Percentiles rank a stretch among this genome's conserved stretches.
Evolutionary conservation across 192 early-diverging fungal genomes (phyloP).

Genomic region (Entomortierella beljakovae): DNA sequence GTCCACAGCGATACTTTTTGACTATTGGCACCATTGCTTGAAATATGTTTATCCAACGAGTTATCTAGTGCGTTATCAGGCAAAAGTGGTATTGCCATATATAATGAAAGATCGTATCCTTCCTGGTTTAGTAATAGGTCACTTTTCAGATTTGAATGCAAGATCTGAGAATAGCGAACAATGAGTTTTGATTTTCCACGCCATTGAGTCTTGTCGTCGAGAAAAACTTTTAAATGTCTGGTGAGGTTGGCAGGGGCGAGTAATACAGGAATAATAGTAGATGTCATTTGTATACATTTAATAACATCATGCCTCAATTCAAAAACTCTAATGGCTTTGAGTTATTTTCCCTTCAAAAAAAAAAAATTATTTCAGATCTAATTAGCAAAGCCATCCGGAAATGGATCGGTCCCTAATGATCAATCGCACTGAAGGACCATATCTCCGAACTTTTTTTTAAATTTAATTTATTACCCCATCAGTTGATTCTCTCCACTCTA

Average conservation of each 20-base stretch:
- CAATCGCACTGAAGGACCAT: too few species aligned
- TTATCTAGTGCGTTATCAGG: neutral
- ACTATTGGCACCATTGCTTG: neutral
- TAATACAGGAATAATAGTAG: constrained; percentile 22
- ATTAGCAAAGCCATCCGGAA: constrained; percentile 25
- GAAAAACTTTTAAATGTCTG: constrained; percentile 34
- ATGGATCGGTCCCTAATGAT: constrained; percentile 6
- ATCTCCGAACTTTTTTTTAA: neutral
- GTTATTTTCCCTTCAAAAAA: neutral
- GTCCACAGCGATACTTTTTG: constrained; percentile 13
- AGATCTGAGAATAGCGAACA: constrained; percentile 19
- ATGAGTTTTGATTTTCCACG: constrained; percentile 48
- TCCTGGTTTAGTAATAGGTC: neutral
- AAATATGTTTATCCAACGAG: neutral
- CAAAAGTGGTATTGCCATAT: constrained; percentile 40
- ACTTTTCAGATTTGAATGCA: neutral
- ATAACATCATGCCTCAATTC: too few species aligned
- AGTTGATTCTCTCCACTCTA: constrained; percentile 4
- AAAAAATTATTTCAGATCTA: too few species aligned
- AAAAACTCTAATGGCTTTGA: too few species aligned
- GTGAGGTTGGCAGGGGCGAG: constrained; percentile 30
- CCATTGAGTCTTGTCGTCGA: constrained; percentile 38
- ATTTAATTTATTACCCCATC: neutral
- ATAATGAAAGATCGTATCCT: constrained; percentile 19
- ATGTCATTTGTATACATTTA: constrained; percentile 5